phyloP scores from a whole-genome alignment of 176 grass and related monocot genomes.

The Neostapfia colusana region DNA sequence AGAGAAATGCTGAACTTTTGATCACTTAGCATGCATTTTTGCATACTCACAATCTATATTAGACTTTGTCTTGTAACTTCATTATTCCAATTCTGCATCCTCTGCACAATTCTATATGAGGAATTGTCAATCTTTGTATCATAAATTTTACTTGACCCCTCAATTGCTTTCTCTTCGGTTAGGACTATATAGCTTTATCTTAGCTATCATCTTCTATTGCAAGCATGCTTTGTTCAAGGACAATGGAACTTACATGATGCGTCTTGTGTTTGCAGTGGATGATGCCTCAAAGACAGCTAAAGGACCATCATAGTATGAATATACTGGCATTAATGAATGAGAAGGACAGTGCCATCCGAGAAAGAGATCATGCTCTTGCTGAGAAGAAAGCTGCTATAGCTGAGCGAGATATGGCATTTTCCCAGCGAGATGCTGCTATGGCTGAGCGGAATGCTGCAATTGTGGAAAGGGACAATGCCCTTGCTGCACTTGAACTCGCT shows the following conservation, averaged over 20 bases:
- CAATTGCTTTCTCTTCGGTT: background rate
- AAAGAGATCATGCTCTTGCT: constrained; percentile 76
- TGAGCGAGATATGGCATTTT: constrained; percentile 75
- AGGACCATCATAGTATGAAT: constrained; percentile 66
- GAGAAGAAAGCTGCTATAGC: constrained; percentile 84
- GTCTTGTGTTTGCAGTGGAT: constrained; percentile 69
- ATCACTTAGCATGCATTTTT: background rate
- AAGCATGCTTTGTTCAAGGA: background rate
- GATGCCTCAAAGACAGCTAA: constrained; percentile 80
- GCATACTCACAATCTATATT: background rate
- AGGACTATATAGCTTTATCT: background rate
- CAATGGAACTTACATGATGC: background rate
- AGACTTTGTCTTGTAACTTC: background rate
- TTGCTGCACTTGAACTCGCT: constrained; percentile 63
- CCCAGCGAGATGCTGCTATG: constrained; percentile 78
- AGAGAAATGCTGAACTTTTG: background rate
- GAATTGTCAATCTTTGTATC: background rate
- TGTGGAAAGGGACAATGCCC: constrained; percentile 77
- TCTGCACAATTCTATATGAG: background rate
- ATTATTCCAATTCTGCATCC: background rate
- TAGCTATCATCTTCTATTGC: background rate
- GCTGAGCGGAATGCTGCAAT: constrained; percentile 70
- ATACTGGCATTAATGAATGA: constrained; percentile 67
- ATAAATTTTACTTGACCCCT: background rate
- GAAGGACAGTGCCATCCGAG: constrained; percentile 74